Base-by-base conservation (phyloP, 1,139 yeast species). In the Scheffersomyces segobiensis region DNA sequence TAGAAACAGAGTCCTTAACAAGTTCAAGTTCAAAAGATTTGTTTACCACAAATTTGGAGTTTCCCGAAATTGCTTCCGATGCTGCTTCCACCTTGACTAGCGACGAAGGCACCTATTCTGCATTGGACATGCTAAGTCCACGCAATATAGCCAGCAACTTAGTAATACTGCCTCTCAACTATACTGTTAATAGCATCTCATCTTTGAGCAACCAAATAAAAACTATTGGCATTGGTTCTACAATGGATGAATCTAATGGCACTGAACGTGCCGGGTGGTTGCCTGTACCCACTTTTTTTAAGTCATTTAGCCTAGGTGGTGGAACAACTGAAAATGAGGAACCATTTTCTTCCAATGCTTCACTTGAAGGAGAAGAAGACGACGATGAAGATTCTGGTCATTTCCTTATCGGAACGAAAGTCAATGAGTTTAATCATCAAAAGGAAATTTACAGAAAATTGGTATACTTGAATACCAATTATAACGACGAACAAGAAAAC, bases 101-200 rank as follows among this genome's bases (percentile, higher is more conserved):
- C 26, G 56, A 56, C n/a, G 56, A 55, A 10, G 58, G 55, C 18
- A 53, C 59, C 3, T 49, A 51, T 20, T 46, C 71, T 0, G 76
- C 78, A 2, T 60, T 73, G 20, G 78, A 74, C 18, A 59, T 75
- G 52, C 64, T 78, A 20, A 71, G 77, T 57, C 82, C 83, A 0
- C 60, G 75, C 5, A 73, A 67, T 55, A 62, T 78, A 22, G 76
- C 83, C 2, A 77, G 75, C 58, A 75, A 71, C 52, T 67, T 78
- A 55, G 78, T 79, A 8, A 72, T 78, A 14, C 77, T 70, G 74
- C 83, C 84, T 0, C 60, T 79, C 14, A 75, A 71, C 57, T 72
- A 69, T 52, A 78, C 83, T 0, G 69, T 79, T 55, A 76, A 71
- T 55, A 76, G 77, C 46, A 70, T 79, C 68, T 69, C 66, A 65